Evolutionary conservation across 2,329 filamentous ascomycete species (phyloP), one percentile per base, ranked within the genome.

Genomic region (Nothomitra cinnamomea): DNA sequence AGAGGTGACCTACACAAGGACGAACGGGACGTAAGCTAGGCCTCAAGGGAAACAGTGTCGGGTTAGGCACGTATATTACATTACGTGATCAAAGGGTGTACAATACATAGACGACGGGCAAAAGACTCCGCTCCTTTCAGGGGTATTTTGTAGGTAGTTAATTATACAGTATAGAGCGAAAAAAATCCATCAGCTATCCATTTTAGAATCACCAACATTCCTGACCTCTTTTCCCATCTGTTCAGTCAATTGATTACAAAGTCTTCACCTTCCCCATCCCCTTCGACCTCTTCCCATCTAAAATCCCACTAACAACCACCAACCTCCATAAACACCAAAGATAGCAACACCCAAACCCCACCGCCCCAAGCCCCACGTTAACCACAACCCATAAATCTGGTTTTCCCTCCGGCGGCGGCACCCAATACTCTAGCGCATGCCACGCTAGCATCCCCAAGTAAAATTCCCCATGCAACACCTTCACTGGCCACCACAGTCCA

Each of bases 311-410:
- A 36, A 53, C 53, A 17, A 56, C 60, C 36, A 72, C 59, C 54
- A 79, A 59, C 58, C 78, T 83, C 76, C 80, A 83, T 57, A 92
- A 67, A 66, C 89, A 95, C 92, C 92, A 98, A 6, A 92, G 63
- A 65, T 95, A 96, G 66, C 88, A 94, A 35, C 94, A 69, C 0
- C 78, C 78, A 65, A 96, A 98, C 0, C 87, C 92, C 2, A 78
- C 82, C 21, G 86, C 86, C 6, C 92, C 92, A 21, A 96, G 69
- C 17, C 87, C 80, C 7, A 92, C 88, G 62, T 98, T 98, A 12
- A 81, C 76, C 2, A 98, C 89, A 2, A 94, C 82, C 90, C 90
- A 98, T 1, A 98, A 70, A 69, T 98, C 92, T 0, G 92, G 92
- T 68, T 94, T 95, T 55, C 76, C 74, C 0, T 70, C 60, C 3